Evolutionary conservation across 1,284 basidiomycete species (phyloP).

Genomic region (Trametes sp.): DNA sequence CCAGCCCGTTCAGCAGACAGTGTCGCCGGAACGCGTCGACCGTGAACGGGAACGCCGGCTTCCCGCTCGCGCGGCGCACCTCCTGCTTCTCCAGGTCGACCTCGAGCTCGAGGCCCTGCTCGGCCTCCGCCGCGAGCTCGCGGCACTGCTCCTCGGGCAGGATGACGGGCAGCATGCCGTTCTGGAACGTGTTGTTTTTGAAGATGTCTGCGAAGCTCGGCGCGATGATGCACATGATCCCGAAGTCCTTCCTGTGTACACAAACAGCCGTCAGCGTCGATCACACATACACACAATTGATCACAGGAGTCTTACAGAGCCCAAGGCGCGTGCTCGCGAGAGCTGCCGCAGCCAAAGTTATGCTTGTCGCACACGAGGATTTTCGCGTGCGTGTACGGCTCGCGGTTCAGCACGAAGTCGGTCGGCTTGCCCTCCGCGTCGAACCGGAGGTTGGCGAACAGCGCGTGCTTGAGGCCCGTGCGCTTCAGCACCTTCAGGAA

Average conservation of each 20-base stretch:
- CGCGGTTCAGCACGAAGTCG: constrained; percentile 90
- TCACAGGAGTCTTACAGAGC: constrained; percentile 70
- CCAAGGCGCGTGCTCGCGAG: constrained; percentile 96
- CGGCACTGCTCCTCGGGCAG: constrained; percentile 83
- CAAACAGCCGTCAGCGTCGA: constrained; percentile 1
- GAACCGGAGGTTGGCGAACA: constrained; percentile 88
- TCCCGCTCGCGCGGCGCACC: constrained; percentile 79
- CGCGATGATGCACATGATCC: constrained; percentile 91
- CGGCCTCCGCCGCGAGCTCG: constrained; percentile 82
- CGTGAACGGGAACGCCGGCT: constrained; percentile 76
- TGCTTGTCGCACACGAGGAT: constrained; percentile 90
- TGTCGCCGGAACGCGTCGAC: constrained; percentile 91
- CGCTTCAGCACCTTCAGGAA: constrained; percentile 96
- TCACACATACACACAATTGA: neutral
- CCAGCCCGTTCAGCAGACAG: constrained; percentile 92
- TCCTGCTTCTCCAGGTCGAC: constrained; percentile 92
- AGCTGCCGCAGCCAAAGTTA: constrained; percentile 97
- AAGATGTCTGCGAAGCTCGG: constrained; percentile 97
- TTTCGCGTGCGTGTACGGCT: constrained; percentile 82
- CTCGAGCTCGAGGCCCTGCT: constrained; percentile 82
- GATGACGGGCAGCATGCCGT: constrained; percentile 91
- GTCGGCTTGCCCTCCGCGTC: constrained; percentile 82
- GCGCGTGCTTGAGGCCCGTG: constrained; percentile 88
- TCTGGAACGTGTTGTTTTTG: constrained; percentile 93
- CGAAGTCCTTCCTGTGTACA: constrained; percentile 85